phyloP scores from a whole-genome alignment of 2,329 filamentous ascomycete genomes.

The Alternaria brassicae region DNA sequence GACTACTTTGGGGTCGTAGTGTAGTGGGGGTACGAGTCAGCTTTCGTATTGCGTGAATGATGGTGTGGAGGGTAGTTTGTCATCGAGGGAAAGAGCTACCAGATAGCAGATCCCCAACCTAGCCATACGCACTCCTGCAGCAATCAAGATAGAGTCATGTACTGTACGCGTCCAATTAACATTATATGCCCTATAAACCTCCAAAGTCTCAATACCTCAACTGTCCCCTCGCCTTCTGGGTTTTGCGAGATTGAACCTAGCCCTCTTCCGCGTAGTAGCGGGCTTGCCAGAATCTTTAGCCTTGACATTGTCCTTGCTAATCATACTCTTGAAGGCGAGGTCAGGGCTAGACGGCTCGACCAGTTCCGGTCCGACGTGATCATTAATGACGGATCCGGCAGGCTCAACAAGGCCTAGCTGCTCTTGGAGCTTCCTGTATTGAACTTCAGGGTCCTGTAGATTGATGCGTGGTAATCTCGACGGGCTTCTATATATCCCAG shows the following conservation, averaged over 20 bases:
- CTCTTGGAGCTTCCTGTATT: constrained; percentile 21
- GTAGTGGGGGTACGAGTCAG: neutral
- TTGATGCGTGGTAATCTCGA: neutral
- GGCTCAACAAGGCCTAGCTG: constrained; percentile 13
- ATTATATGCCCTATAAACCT: neutral
- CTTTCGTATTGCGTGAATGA: neutral
- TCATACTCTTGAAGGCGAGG: constrained; percentile 7
- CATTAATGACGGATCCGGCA: neutral
- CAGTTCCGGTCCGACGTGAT: neutral
- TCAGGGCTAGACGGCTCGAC: neutral
- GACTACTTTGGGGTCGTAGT: neutral
- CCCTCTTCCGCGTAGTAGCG: neutral
- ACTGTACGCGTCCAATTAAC: neutral
- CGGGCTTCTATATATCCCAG: neutral
- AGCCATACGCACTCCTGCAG: neutral
- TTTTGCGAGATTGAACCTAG: neutral
- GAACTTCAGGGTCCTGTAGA: constrained; percentile 16
- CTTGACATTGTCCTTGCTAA: neutral
- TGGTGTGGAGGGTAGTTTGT: neutral
- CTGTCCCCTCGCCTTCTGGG: neutral
- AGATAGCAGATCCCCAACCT: neutral
- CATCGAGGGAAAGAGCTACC: neutral
- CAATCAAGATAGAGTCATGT: neutral
- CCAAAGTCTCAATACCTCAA: neutral
- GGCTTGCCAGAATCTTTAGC: neutral